Base-by-base conservation (phyloP, 371 early-diverging fungal genomes). In the Globomyces sp. region DNA sequence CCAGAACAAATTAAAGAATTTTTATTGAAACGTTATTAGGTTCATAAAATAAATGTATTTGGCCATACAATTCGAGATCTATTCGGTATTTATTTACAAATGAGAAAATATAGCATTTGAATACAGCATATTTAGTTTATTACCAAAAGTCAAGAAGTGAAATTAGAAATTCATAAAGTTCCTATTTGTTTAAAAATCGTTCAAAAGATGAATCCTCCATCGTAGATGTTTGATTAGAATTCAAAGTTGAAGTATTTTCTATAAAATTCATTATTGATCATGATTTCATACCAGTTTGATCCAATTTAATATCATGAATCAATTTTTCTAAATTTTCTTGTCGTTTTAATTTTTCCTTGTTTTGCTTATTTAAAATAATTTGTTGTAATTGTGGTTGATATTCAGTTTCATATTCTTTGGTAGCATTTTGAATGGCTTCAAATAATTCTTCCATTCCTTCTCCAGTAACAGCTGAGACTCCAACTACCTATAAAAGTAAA, bases 381-480 rank as follows among this genome's bases (percentile, higher is more conserved):
- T 83, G 79, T 69, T 92, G 87, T 44, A 95, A 80, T 53, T 86
- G 86, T 4, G 93, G 93, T 69, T 82, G 81, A 72, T 92, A 95
- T 66, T 93, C 92, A 1, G 60, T 71, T 13, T 90, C 80, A 68
- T 97, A 98, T 74, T 97, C 96, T 1, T 84, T 74, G 2, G 85
- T 86, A 9, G 93, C 93, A 49, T 92, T 92, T 43, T 87, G 85
- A 8, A 98, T 86, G 10, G 90, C 90, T 9, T 84, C 83, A 66
- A 99, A 88, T 70, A 99, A 90, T 39, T 92, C 98, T 43, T 88
- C 88, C 77, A 97, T 90, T 9, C 99, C 99, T 6, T 80, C 86
- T 5, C 99, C 99, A 0, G 98, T 98, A 64, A 94, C 88, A 1
- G 98, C 90, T 44, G 95, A 94, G 6, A 99, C 94, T 34, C 93